Evolutionary conservation across 1,284 basidiomycete genomes (phyloP).

Genomic region (Trichosporon faecale): DNA sequence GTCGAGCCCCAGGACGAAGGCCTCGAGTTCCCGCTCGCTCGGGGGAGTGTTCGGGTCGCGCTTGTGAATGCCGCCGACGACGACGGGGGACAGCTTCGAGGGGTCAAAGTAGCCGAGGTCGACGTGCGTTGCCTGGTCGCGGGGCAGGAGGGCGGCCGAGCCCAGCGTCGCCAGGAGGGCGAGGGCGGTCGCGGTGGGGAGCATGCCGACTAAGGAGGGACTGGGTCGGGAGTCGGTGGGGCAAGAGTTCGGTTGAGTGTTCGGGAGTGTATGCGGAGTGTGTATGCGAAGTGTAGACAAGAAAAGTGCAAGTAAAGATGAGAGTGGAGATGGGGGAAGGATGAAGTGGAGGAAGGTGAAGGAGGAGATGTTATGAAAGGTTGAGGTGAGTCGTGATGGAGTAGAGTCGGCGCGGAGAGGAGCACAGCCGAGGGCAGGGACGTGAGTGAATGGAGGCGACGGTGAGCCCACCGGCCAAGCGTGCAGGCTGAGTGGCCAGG

Average conservation of each 20-base stretch:
- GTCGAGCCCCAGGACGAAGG: slow-evolving; percentile 1
- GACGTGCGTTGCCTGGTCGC: background rate
- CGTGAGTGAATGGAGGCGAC: no score
- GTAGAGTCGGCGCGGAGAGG: no score
- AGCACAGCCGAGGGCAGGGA: no score
- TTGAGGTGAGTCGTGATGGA: no score
- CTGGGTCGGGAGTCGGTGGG: background rate
- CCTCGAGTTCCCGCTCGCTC: background rate
- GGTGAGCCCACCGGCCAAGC: no score
- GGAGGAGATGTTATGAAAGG: no score
- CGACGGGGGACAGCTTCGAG: background rate
- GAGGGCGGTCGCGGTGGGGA: background rate
- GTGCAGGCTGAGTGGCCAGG: no score
- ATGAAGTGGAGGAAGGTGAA: no score
- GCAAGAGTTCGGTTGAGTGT: background rate
- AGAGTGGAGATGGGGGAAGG: no score
- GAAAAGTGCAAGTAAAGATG: no score
- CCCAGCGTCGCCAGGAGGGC: background rate
- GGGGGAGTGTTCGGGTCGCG: background rate
- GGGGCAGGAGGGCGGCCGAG: background rate
- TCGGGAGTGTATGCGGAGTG: no score
- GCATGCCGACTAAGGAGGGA: background rate
- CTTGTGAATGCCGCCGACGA: background rate
- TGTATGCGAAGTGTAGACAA: no score
- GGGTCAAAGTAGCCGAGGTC: background rate